Base-by-base conservation (phyloP, 257 asterid species). In the Solanum ossicruentum region DNA sequence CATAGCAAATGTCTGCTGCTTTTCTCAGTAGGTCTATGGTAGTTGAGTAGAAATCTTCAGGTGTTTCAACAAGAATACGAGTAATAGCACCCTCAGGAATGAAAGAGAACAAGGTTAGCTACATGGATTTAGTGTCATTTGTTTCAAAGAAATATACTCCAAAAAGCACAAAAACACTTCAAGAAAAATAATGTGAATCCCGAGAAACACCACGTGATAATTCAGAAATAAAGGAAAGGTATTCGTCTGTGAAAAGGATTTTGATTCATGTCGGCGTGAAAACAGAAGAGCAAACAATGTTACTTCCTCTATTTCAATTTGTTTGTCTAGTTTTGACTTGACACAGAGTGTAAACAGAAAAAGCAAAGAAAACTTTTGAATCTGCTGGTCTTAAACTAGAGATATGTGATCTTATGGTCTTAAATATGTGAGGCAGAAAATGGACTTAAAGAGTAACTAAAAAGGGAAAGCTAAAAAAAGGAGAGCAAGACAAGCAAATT, bases 61-160 rank as follows among this genome's bases (percentile, higher is more conserved):
- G 86, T 65, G 93, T 84, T 79, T 91, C 90, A 89, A 90, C 89
- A 3, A 93, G 91, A 52, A 92, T 92, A 82, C 90, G 90, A 71
- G 94, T 86, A 86, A 91, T 69, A 54, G 98, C 97, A 51, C 93
- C 98, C 98, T 94, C 86, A 36, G 52, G 65, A 77, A 77, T 77
- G 82, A 51, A 52, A 77, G 15, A 54, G 82, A 26, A 77, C 26
- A 26, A 15, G 26, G 65, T 52, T 77, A 77, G 82, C 52, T 52
- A 77, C 65, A 26, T 77, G 7, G 45, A 77, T 52, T 75, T 77
- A 17, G 47, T 77, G 26, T 77, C 65, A 51, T 15, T 7, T 6
- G 10, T 43, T 61, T 18, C 45, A 23, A 66, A 43, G 78, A 13
- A 79, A 18, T 60, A 77, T 26, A 51, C 52, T 77, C 17, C 58